These are phyloP conservation scores for Ogataea trehalophila DNA, from an alignment of 805 yeast species.

Conservation along the genomic window DNA sequence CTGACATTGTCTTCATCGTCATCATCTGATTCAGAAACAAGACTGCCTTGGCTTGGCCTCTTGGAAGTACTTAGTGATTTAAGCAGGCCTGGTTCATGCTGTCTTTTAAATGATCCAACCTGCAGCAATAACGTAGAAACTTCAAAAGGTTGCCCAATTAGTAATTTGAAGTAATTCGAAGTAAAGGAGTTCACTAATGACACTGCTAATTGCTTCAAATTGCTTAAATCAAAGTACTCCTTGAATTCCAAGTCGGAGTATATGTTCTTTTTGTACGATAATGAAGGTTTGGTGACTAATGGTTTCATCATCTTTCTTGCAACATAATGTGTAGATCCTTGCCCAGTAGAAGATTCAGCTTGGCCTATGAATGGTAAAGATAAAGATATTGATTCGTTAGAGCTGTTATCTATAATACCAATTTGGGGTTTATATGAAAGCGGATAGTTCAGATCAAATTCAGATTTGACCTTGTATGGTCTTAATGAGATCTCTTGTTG, in stretches of 20 bases:
- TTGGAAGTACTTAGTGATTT: too few species aligned
- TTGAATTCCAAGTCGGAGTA: constrained; percentile 56
- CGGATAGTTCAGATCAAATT: constrained; percentile 32
- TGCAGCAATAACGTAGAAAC: constrained; percentile 74
- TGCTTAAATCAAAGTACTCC: constrained; percentile 59
- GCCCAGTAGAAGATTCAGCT: constrained; percentile 6
- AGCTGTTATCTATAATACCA: constrained; percentile 32
- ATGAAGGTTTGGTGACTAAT: constrained; percentile 15
- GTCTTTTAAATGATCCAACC: constrained; percentile 57
- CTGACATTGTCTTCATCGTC: constrained; percentile 38
- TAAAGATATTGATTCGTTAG: constrained; percentile 31
- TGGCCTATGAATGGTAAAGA: constrained; percentile 26
- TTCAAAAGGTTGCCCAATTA: constrained; percentile 85
- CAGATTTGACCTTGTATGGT: constrained; percentile 29
- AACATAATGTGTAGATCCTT: constrained; percentile 7
- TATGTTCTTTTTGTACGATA: constrained; percentile 32
- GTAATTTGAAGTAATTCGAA: constrained; percentile 62
- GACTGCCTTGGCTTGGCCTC: too few species aligned
- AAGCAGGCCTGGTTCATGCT: background rate
- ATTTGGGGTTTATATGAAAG: constrained; percentile 29
- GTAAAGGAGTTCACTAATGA: constrained; percentile 58
- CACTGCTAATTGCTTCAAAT: constrained; percentile 51
- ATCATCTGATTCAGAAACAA: constrained; percentile 15
- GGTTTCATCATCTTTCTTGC: constrained; percentile 18
- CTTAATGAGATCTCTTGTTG: constrained; percentile 24